phyloP scores from a whole-genome alignment of 1,284 basidiomycete species.

The Ceratobasidium sp. region DNA sequence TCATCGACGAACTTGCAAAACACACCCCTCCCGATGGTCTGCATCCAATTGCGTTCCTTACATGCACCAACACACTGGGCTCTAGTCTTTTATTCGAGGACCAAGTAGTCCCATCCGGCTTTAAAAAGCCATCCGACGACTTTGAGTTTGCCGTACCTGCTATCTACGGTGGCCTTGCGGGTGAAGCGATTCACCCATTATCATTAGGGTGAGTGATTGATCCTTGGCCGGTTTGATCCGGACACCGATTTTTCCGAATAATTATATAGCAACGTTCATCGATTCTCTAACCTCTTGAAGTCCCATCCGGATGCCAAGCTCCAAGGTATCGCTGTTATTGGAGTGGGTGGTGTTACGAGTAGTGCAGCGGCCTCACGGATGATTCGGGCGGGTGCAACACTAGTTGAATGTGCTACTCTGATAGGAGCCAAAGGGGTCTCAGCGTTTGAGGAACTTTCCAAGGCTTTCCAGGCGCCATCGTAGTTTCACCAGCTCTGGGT shows the following conservation, averaged over 20 bases:
- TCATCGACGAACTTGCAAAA: slow-evolving; percentile 56
- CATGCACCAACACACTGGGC: slow-evolving; percentile 79
- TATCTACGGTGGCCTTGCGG: slow-evolving; percentile 71
- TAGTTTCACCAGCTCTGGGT: no score
- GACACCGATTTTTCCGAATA: background rate
- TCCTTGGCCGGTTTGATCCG: no score
- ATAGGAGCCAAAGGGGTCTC: slow-evolving; percentile 68
- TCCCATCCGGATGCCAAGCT: slow-evolving; percentile 55
- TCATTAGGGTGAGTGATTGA: slow-evolving; percentile 70
- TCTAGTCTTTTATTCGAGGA: slow-evolving; percentile 66
- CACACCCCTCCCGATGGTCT: slow-evolving; percentile 47
- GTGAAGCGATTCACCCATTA: slow-evolving; percentile 73
- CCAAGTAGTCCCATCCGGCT: slow-evolving; percentile 51
- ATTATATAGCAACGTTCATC: slow-evolving; percentile 49
- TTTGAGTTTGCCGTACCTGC: slow-evolving; percentile 63
- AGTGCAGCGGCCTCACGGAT: slow-evolving; percentile 65
- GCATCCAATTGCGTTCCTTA: slow-evolving; percentile 65
- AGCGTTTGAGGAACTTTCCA: slow-evolving; percentile 63
- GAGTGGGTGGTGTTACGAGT: slow-evolving; percentile 76
- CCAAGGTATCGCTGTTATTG: slow-evolving; percentile 64
- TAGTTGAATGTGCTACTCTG: slow-evolving; percentile 74
- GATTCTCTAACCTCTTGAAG: slow-evolving; percentile 61
- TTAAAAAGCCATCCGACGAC: slow-evolving; percentile 36
- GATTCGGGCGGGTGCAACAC: slow-evolving; percentile 68
- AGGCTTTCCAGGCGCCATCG: slow-evolving; percentile 42